A percentile compares a stretch with the other conserved stretches of the same genome.
These are phyloP conservation scores for Mycena metata DNA, from an alignment of 768 basidiomycete species.

Conservation along the genomic window DNA sequence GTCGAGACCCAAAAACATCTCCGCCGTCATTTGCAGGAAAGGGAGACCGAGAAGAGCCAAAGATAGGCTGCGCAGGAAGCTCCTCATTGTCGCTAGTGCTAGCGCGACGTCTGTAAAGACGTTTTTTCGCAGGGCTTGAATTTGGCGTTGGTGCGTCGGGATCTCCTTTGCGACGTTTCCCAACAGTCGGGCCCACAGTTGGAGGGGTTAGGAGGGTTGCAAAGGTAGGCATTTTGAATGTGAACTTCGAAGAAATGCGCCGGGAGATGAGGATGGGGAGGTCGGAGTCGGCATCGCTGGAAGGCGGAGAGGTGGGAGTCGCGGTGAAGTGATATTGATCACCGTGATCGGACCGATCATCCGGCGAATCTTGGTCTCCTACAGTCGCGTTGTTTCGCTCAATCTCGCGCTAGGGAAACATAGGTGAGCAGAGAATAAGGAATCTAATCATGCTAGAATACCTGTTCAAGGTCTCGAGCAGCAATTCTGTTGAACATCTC, in stretches of 20 bases:
- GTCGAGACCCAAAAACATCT: constrained; percentile 8
- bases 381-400: background rate
- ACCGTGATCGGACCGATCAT: no score
- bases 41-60: background rate
- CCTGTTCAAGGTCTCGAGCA: constrained; percentile 16
- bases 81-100: background rate
- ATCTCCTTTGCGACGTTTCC: background rate
- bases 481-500: constrained; percentile 14
- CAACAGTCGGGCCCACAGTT: background rate
- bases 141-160: background rate
- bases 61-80: background rate
- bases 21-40: background rate
- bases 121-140: constrained; percentile 1
- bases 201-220: background rate
- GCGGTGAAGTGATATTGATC: background rate
- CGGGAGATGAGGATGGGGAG: background rate
- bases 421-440: background rate
- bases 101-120: constrained; percentile 1
- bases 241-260: background rate
- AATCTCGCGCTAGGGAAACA: background rate
- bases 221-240: background rate
- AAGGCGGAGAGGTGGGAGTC: background rate
- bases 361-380: constrained; percentile 5
- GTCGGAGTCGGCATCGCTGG: constrained; percentile 4
- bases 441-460: background rate